A percentile compares a stretch with the other conserved stretches of the same genome.
phyloP scores from a whole-genome alignment of 345 rosid genomes.

The Aethionema arabicum region DNA sequence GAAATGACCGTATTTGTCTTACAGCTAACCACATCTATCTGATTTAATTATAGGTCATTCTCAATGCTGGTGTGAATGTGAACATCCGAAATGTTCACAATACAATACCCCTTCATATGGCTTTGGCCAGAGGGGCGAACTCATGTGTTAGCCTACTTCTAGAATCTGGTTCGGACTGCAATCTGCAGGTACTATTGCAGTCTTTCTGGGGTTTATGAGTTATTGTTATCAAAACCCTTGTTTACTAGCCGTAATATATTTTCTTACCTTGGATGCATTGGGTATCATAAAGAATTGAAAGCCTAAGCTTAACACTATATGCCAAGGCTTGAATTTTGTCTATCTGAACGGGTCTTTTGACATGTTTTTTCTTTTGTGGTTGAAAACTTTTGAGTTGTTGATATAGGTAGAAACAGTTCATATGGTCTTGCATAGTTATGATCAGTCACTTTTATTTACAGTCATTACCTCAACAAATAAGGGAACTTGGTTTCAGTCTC shows the following conservation, averaged over 20 bases:
- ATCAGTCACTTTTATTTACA: not conserved
- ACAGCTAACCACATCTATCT: conserved; percentile 25
- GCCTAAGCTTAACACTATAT: conserved; percentile 4
- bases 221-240: conserved; percentile 7
- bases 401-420: not conserved
- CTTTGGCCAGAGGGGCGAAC: conserved; percentile 89
- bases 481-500: not conserved
- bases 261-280: conserved; percentile 2
- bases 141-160: conserved; percentile 86
- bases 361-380: not conserved
- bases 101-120: conserved; percentile 92
- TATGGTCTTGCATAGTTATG: conserved; percentile 3
- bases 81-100: conserved; percentile 80
- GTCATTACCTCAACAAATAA: conserved; percentile 1
- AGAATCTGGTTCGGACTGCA: conserved; percentile 82
- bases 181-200: conserved; percentile 65
- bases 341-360: not conserved
- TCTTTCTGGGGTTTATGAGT: conserved; percentile 7
- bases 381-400: not conserved
- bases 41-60: conserved; percentile 69
- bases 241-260: conserved; percentile 9
- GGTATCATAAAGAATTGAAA: conserved; percentile 1
- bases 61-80: conserved; percentile 93
- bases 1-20: conserved; percentile 13
- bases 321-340: conserved; percentile 8